These are phyloP conservation scores for Moringa oleifera DNA, from an alignment of 345 rosid genomes.

Conservation along the genomic window DNA sequence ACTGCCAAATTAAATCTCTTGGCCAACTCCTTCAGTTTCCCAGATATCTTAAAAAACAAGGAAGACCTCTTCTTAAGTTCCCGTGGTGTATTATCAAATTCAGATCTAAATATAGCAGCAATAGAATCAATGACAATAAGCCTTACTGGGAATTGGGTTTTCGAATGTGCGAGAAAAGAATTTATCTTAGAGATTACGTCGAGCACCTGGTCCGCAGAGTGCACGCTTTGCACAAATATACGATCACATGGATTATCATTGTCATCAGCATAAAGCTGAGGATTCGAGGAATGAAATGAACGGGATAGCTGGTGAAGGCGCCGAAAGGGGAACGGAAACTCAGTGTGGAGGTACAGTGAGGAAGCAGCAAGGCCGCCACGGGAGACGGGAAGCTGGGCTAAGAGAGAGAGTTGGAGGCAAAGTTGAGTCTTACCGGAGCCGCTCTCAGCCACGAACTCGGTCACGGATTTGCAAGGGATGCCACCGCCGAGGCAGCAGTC, in stretches of 20 bases:
- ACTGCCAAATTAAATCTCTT: constrained; percentile 56
- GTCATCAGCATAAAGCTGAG: constrained; percentile 17
- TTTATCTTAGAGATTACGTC: constrained; percentile 63
- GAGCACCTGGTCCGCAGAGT: constrained; percentile 66
- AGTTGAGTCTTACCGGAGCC: constrained; percentile 86
- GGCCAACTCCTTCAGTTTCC: constrained; percentile 62
- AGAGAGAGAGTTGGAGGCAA: constrained; percentile 79
- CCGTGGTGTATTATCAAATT: constrained; percentile 62
- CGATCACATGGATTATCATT: constrained; percentile 48
- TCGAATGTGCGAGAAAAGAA: constrained; percentile 32
- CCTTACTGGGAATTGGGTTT: constrained; percentile 47
- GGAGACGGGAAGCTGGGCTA: constrained; percentile 68
- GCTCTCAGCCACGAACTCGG: constrained; percentile 81
- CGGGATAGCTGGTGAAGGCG: constrained; percentile 64
- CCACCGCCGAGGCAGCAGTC: constrained; percentile 68
- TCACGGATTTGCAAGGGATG: constrained; percentile 65
- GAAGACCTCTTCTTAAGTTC: constrained; percentile 67
- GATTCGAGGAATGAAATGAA: constrained; percentile 32
- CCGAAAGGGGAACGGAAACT: constrained; percentile 70
- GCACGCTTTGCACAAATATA: constrained; percentile 52
- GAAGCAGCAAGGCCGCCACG: constrained; percentile 71
- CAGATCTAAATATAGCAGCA: constrained; percentile 84
- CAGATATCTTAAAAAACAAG: constrained; percentile 71
- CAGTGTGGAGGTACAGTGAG: constrained; percentile 69
- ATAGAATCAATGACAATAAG: constrained; percentile 78